These are phyloP conservation scores for Cucurbita pepo DNA, from an alignment of 306 rosid species.

Conservation along the genomic window DNA sequence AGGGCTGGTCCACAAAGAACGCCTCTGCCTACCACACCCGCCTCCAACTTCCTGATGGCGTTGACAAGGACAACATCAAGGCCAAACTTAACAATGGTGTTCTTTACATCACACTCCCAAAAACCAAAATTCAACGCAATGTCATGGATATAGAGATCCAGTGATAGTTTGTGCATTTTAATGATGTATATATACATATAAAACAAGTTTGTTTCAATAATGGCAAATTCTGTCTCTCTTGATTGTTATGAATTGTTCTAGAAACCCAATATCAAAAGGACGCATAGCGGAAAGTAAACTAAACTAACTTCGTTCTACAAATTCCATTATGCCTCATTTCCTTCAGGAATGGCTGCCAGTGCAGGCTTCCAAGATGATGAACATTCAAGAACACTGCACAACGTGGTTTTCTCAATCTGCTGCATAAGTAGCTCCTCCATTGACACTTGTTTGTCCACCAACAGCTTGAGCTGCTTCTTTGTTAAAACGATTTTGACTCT, in stretches of 20 bases:
- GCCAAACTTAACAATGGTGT: conserved; percentile 84
- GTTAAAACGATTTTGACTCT: conserved; percentile 53
- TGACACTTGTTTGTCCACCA: conserved; percentile 38
- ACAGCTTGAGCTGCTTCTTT: conserved; percentile 42
- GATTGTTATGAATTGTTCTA: not conserved
- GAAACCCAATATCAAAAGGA: not conserved
- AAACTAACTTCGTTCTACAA: not conserved
- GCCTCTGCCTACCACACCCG: conserved; percentile 39
- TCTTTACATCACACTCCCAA: conserved; percentile 52
- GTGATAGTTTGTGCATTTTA: conserved; percentile 11
- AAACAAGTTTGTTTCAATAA: not conserved
- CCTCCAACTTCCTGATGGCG: conserved; percentile 44
- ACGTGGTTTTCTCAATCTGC: conserved; percentile 4
- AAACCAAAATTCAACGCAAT: conserved; percentile 55
- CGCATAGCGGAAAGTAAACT: not conserved
- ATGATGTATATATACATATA: not conserved
- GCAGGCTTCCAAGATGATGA: conserved; percentile 23
- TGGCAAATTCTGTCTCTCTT: not conserved
- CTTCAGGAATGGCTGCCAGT: conserved; percentile 56
- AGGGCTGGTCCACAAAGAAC: conserved; percentile 33
- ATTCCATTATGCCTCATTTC: not conserved
- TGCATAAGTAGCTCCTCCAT: conserved; percentile 26
- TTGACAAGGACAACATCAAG: conserved; percentile 50
- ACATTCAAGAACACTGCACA: not conserved
- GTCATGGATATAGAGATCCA: conserved; percentile 48